A percentile compares a stretch with the other conserved stretches of the same genome.
phyloP scores from a whole-genome alignment of 441 rosid species.

The Arabidopsis lyrata region DNA sequence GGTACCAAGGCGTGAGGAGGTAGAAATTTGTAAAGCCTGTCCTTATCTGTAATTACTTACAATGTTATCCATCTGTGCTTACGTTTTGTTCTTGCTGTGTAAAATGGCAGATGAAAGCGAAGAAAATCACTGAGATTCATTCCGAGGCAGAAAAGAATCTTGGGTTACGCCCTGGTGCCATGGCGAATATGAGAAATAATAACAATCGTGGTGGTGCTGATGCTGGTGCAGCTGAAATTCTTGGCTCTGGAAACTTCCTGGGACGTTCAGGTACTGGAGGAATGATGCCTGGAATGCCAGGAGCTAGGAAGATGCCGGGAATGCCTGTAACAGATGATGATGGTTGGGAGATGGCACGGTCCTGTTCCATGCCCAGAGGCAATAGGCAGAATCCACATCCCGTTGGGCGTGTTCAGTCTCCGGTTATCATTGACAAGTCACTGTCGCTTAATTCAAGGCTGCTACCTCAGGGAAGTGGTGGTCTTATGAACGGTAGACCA shows the following conservation, averaged over 20 bases:
- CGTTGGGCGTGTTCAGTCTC: conserved; percentile 50
- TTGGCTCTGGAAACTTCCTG: conserved; percentile 57
- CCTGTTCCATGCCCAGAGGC: conserved; percentile 61
- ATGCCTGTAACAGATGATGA: conserved; percentile 57
- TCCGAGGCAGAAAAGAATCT: conserved; percentile 90
- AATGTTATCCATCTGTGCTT: conserved; percentile 1
- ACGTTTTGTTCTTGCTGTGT: conserved; percentile 14
- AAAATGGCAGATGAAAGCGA: conserved; percentile 77
- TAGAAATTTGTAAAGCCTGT: conserved; percentile 21
- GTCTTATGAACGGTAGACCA: conserved; percentile 60
- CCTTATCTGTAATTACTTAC: background rate
- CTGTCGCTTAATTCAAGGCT: conserved; percentile 63
- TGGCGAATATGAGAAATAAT: conserved; percentile 75
- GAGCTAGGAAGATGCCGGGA: conserved; percentile 66
- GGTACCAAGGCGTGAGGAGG: conserved; percentile 98
- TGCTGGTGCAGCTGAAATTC: conserved; percentile 54
- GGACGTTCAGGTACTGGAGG: conserved; percentile 66
- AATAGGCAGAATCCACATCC: conserved; percentile 46
- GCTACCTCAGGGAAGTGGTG: conserved; percentile 82
- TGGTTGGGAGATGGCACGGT: conserved; percentile 66
- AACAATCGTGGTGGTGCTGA: conserved; percentile 54
- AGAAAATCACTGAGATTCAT: conserved; percentile 90
- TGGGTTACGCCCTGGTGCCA: conserved; percentile 91
- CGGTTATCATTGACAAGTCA: conserved; percentile 55
- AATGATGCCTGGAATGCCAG: conserved; percentile 78